A percentile compares a stretch with the other conserved stretches of the same genome.
Evolutionary conservation across 1,284 basidiomycete genomes (phyloP).

Genomic region (Phylloboletellus chloephorus): DNA sequence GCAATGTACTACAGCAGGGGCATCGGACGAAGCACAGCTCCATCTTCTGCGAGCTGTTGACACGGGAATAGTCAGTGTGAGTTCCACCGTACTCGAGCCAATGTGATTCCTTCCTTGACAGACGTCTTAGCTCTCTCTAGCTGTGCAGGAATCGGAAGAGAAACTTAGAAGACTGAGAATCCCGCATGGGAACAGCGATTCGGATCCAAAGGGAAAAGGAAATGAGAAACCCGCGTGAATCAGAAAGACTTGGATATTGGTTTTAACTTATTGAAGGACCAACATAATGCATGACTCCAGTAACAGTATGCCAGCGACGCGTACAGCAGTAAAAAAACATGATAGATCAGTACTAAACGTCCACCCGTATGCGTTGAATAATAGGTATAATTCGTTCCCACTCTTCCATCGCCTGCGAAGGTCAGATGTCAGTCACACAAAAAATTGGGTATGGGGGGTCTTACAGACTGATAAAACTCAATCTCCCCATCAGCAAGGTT

Average conservation of each 20-base stretch:
- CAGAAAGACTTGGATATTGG: conserved; percentile 1
- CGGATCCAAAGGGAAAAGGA: conserved; percentile 29
- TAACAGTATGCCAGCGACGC: conserved; percentile 8
- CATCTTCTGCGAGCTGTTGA: conserved; percentile 75
- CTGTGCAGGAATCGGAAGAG: conserved; percentile 72
- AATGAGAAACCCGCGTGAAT: conserved; percentile 24
- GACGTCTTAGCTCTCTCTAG: conserved; percentile 54
- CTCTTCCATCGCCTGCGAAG: conserved; percentile 76
- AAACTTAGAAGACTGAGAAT: conserved; percentile 42
- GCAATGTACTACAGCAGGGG: conserved; percentile 59
- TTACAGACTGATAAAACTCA: conserved; percentile 83
- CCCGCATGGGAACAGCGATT: conserved; percentile 5
- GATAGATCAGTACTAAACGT: conserved; percentile 49
- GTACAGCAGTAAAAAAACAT: conserved; percentile 14
- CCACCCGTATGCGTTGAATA: conserved; percentile 82
- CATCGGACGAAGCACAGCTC: conserved; percentile 54
- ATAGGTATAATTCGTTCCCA: conserved; percentile 88
- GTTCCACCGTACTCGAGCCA: conserved; percentile 21
- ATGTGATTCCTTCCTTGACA: conserved; percentile 3
- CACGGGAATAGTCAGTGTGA: conserved; percentile 80
- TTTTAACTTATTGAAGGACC: conserved; percentile 4
- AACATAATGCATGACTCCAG: conserved; percentile 9
- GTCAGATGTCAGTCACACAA: conserved; percentile 6
- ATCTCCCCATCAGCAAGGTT: conserved; percentile 92
- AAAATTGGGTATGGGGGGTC: conserved; percentile 24